phyloP scores from a whole-genome alignment of 1,284 basidiomycete species.

The Ganoderma multipileum region DNA sequence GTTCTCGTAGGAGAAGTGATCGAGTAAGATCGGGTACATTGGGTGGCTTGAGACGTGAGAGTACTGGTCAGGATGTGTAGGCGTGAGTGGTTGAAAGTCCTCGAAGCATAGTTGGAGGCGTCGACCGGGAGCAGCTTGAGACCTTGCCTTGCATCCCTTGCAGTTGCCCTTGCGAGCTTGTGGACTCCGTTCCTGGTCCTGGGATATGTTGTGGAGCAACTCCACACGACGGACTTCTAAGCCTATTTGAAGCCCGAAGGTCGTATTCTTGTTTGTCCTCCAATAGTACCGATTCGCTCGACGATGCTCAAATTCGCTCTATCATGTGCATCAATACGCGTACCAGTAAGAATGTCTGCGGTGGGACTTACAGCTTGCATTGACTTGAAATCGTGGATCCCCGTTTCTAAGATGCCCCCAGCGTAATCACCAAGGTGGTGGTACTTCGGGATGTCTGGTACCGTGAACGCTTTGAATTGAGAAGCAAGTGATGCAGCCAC shows the following conservation, averaged over 20 bases:
- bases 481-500: neutral
- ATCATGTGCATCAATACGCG: too few species aligned
- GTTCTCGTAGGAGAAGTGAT: neutral
- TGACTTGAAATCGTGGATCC: conserved; percentile 42
- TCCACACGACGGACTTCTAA: neutral
- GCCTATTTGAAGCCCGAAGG: neutral
- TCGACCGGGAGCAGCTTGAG: neutral
- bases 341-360: too few species aligned
- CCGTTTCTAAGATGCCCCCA: conserved; percentile 35
- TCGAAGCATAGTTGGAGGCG: neutral
- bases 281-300: neutral
- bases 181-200: neutral
- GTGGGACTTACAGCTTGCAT: conserved; percentile 6
- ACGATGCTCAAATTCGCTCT: neutral
- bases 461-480: conserved; percentile 28
- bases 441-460: conserved; percentile 40
- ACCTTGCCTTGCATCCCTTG: neutral
- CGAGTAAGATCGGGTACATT: neutral
- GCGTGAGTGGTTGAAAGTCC: neutral
- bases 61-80: neutral
- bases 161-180: neutral
- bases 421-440: conserved; percentile 42
- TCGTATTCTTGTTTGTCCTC: neutral
- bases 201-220: neutral
- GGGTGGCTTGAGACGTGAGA: neutral